Evolutionary conservation across 2,329 filamentous ascomycete genomes (phyloP).

Genomic region (Lasiodiplodia hormozganensis): DNA sequence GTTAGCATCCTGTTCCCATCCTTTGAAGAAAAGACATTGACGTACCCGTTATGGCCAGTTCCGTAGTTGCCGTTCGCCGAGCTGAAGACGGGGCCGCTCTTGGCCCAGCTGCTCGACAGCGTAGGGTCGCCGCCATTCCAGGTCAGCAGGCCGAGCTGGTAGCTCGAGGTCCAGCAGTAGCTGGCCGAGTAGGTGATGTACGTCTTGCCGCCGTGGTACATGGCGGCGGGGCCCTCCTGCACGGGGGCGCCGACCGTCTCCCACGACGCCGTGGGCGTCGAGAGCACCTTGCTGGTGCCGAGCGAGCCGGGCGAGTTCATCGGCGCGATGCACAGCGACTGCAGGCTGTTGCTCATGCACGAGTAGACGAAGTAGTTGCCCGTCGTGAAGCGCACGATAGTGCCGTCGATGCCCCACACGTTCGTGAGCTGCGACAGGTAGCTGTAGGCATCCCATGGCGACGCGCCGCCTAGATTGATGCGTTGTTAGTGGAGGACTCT

Average conservation of each 20-base stretch:
- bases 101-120: constrained; percentile 56
- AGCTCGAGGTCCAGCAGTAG: constrained; percentile 63
- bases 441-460: constrained; percentile 59
- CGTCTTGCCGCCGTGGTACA: constrained; percentile 62
- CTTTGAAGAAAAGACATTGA: background rate
- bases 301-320: constrained; percentile 52
- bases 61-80: constrained; percentile 64
- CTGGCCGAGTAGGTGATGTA: constrained; percentile 63
- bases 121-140: constrained; percentile 62
- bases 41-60: constrained; percentile 60
- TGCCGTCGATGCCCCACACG: constrained; percentile 63
- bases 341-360: constrained; percentile 56
- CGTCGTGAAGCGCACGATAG: constrained; percentile 56
- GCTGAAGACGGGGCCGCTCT: constrained; percentile 60
- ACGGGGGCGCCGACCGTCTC: constrained; percentile 59
- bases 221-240: constrained; percentile 62
- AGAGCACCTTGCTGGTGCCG: constrained; percentile 57
- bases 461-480: constrained; percentile 53
- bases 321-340: constrained; percentile 51
- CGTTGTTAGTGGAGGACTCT: background rate
- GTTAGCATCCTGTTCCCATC: background rate
- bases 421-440: constrained; percentile 57
- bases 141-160: constrained; percentile 61
- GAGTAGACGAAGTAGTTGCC: constrained; percentile 63
- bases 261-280: constrained; percentile 59